phyloP scores from a whole-genome alignment of 1,284 basidiomycete genomes.

The Vanrija pseudolonga region DNA sequence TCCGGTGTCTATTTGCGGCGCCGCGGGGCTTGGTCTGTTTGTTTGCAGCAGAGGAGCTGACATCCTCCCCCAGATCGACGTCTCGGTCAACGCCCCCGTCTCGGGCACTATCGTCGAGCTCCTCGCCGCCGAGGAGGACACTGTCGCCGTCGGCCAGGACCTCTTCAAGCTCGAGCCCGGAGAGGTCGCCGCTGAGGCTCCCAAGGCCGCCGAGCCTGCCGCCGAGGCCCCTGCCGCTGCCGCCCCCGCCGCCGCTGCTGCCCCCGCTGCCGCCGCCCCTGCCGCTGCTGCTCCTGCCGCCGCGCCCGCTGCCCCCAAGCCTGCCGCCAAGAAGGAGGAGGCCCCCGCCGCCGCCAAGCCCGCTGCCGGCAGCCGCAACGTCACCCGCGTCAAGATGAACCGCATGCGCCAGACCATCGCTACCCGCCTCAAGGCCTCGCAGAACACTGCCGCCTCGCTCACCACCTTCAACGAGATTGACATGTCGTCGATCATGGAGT shows the following conservation, averaged over 20 bases:
- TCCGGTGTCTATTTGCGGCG: neutral
- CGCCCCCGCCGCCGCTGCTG: conserved; percentile 48
- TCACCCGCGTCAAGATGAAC: conserved; percentile 95
- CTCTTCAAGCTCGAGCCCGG: conserved; percentile 88
- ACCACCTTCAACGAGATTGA: conserved; percentile 99
- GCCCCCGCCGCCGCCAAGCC: conserved; percentile 20
- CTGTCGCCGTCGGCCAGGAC: conserved; percentile 91
- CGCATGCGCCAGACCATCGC: conserved; percentile 96
- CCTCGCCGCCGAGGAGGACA: conserved; percentile 87
- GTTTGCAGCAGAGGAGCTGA: too few relatives aligned
- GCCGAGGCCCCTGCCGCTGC: conserved; percentile 48
- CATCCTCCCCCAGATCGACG: conserved; percentile 81
- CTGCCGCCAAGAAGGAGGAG: conserved; percentile 28
- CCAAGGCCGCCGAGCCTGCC: conserved; percentile 43
- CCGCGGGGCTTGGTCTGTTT: neutral
- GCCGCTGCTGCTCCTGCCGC: conserved; percentile 40
- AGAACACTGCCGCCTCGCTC: conserved; percentile 92
- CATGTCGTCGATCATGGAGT: conserved; percentile 91
- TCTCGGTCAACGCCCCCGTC: conserved; percentile 89
- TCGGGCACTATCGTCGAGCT: conserved; percentile 85
- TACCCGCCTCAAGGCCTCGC: conserved; percentile 95
- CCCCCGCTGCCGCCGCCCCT: conserved; percentile 47
- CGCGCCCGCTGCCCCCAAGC: conserved; percentile 15
- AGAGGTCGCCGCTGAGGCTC: conserved; percentile 51
- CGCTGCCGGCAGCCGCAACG: conserved; percentile 57